Evolutionary conservation across 805 yeast genomes (phyloP).

Genomic region (Candida hungchunana): DNA sequence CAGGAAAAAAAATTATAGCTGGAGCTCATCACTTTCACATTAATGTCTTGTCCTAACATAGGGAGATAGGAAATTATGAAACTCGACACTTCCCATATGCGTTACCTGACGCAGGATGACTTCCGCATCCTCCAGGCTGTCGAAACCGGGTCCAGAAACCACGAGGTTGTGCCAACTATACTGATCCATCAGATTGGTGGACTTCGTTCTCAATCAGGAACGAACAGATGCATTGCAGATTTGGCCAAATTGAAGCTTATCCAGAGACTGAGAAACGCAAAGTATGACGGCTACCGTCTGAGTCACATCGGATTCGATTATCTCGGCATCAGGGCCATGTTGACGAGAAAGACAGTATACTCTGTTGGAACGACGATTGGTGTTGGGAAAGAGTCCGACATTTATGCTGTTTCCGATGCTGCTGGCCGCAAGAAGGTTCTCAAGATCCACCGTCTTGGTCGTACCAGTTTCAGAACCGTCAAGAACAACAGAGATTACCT

Average conservation of each 20-base stretch:
- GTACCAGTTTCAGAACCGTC: slow-evolving; percentile 89
- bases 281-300: slow-evolving; percentile 89
- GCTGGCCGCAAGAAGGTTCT: slow-evolving; percentile 66
- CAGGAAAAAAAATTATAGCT: neutral
- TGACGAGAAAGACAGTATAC: slow-evolving; percentile 66
- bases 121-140: slow-evolving; percentile 85
- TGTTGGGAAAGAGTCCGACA: slow-evolving; percentile 97
- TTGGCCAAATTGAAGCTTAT: slow-evolving; percentile 82
- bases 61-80: slow-evolving; percentile 50
- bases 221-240: slow-evolving; percentile 75
- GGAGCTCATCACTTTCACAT: slow-evolving; percentile 1
- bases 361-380: slow-evolving; percentile 88
- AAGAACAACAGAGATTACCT: slow-evolving; percentile 92
- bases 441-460: slow-evolving; percentile 89
- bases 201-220: slow-evolving; percentile 67
- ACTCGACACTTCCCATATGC: slow-evolving; percentile 88
- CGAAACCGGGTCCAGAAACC: slow-evolving; percentile 87
- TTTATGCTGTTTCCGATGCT: slow-evolving; percentile 72
- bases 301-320: slow-evolving; percentile 91
- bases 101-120: slow-evolving; percentile 88
- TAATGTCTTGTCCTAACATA: too few relatives aligned
- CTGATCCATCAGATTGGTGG: slow-evolving; percentile 80
- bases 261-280: slow-evolving; percentile 79
- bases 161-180: slow-evolving; percentile 89
- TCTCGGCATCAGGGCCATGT: slow-evolving; percentile 80